Evolutionary conservation across 2,329 filamentous ascomycete species (phyloP).

Genomic region (Sarocladium kiliense): DNA sequence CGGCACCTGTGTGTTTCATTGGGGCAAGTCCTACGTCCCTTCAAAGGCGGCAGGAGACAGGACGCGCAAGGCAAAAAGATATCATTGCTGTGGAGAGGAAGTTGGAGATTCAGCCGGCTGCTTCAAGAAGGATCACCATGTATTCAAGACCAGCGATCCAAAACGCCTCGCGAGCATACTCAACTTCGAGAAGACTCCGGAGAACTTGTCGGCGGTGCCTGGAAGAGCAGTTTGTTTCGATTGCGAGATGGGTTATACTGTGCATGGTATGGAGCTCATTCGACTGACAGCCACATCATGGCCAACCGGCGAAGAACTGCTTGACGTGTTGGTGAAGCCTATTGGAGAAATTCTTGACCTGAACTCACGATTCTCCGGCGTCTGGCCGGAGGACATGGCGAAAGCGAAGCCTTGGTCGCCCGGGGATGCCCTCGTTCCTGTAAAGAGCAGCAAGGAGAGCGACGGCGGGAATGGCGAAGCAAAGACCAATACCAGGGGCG

Average conservation of each 20-base stretch:
- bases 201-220: conserved; percentile 46
- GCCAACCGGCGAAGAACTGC: conserved; percentile 67
- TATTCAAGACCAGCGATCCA: conserved; percentile 76
- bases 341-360: conserved; percentile 81
- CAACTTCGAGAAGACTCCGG: conserved; percentile 75
- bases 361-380: conserved; percentile 88
- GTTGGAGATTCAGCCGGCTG: conserved; percentile 73
- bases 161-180: conserved; percentile 73
- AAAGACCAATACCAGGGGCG: conserved; percentile 24
- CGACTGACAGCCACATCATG: conserved; percentile 85
- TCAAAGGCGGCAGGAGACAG: conserved; percentile 51
- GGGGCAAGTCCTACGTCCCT: conserved; percentile 62
- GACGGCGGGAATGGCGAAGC: conserved; percentile 23
- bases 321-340: conserved; percentile 83
- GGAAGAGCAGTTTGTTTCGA: conserved; percentile 77
- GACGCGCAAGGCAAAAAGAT: conserved; percentile 55
- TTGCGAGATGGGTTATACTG: conserved; percentile 97
- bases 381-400: conserved; percentile 71
- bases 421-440: conserved; percentile 17
- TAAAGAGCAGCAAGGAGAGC: conserved; percentile 17
- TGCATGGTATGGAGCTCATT: conserved; percentile 80
- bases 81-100: conserved; percentile 72
- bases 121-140: conserved; percentile 64
- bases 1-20: conserved; percentile 77
- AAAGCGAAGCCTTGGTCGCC: conserved; percentile 55